Evolutionary conservation across 2,329 filamentous ascomycete genomes (phyloP).

Genomic region (Neopestalotiopsis sp.): DNA sequence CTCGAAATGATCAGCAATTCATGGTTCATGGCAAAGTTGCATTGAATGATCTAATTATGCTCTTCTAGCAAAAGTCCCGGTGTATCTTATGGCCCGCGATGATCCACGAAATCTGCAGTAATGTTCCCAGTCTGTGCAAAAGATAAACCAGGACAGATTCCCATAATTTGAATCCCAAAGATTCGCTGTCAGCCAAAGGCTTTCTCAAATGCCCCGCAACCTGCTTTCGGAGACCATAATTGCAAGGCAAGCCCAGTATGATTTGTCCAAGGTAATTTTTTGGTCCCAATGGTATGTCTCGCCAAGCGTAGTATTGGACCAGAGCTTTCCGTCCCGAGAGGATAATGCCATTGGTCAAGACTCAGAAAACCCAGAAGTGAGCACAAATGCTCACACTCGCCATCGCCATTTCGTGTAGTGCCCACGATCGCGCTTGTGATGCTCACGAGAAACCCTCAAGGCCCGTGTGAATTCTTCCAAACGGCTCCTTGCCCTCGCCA

Average conservation of each 20-base stretch:
- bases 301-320: background rate
- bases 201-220: too few species aligned
- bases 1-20: background rate
- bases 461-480: constrained; percentile 55
- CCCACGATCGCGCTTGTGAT: background rate
- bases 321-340: background rate
- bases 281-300: background rate
- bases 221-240: too few species aligned
- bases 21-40: background rate
- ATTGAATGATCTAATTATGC: background rate
- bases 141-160: too few species aligned
- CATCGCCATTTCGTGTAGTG: background rate
- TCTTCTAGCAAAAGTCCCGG: background rate
- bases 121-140: too few species aligned
- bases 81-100: background rate
- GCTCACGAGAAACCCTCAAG: constrained; percentile 29
- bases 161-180: too few species aligned
- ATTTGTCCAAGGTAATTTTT: too few species aligned
- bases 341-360: background rate
- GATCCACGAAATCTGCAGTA: too few species aligned
- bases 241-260: too few species aligned
- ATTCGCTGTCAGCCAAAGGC: too few species aligned
- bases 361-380: background rate
- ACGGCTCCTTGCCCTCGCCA: constrained; percentile 41
- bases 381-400: background rate